phyloP scores from a whole-genome alignment of 805 yeast genomes.

The Wickerhamiella dianesei region DNA sequence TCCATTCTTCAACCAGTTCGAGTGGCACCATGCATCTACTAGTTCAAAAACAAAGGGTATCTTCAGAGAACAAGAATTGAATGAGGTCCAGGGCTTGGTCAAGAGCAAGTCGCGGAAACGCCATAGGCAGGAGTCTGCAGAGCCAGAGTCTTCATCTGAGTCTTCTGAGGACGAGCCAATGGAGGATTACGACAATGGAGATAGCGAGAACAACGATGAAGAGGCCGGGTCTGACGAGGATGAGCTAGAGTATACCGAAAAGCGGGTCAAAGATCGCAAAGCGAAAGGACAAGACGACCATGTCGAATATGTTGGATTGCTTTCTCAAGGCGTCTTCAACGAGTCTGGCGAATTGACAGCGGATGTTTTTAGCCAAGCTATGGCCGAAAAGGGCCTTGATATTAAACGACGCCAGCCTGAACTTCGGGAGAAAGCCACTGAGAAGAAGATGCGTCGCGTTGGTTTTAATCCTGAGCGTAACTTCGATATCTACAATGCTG shows the following conservation, averaged over 20 bases:
- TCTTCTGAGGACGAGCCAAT: background rate
- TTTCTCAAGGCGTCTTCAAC: conserved; percentile 8
- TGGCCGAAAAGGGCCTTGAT: background rate
- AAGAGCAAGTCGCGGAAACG: background rate
- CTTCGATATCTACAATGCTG: conserved; percentile 2
- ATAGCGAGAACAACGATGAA: background rate
- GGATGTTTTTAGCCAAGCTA: conserved; percentile 2
- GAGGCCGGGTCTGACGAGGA: background rate
- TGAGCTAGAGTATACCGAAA: conserved; percentile 1
- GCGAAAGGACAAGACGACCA: background rate
- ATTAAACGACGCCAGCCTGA: background rate
- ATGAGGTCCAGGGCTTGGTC: background rate
- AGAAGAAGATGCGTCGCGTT: background rate
- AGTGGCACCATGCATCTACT: conserved; percentile 1
- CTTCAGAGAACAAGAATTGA: background rate
- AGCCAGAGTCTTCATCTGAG: background rate
- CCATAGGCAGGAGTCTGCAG: background rate
- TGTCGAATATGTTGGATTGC: conserved; percentile 9
- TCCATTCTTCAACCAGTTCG: background rate
- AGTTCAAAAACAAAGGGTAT: background rate
- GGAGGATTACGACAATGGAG: background rate
- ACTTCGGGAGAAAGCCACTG: background rate
- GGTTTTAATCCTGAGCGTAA: background rate
- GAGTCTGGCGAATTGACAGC: conserved; percentile 5
- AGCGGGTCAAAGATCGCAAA: background rate